phyloP scores from a whole-genome alignment of 2,329 filamentous ascomycete genomes.

The Amphichorda felina region DNA sequence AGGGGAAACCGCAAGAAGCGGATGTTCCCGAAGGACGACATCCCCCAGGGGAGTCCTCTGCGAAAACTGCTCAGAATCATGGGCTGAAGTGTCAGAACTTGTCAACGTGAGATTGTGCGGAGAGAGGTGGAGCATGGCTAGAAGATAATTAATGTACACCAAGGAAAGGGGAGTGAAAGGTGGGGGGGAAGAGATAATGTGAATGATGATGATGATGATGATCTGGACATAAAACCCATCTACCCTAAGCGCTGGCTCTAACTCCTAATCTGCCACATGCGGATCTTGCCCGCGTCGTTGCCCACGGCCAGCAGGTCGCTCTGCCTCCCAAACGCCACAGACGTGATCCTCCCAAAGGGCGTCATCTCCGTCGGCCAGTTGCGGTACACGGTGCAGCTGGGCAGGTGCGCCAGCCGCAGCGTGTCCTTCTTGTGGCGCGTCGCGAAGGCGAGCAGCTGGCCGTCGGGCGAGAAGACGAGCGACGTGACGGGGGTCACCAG shows the following conservation, averaged over 20 bases:
- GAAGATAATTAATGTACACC: too few relatives aligned
- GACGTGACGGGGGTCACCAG: constrained; percentile 76
- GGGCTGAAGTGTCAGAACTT: too few relatives aligned
- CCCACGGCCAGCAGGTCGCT: constrained; percentile 70
- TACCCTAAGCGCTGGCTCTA: constrained; percentile 20
- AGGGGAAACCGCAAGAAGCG: constrained; percentile 16
- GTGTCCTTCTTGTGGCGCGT: constrained; percentile 84
- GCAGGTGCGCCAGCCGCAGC: constrained; percentile 76
- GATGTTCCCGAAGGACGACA: constrained; percentile 13
- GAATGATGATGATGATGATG: too few relatives aligned
- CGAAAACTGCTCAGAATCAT: constrained; percentile 3
- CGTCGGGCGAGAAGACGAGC: constrained; percentile 74
- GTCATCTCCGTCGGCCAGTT: constrained; percentile 96
- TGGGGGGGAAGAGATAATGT: too few relatives aligned
- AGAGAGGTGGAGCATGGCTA: too few relatives aligned
- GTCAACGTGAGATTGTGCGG: too few relatives aligned
- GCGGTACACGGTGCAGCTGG: constrained; percentile 83
- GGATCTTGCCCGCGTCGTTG: constrained; percentile 80
- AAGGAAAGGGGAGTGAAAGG: too few relatives aligned
- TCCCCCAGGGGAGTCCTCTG: constrained; percentile 26
- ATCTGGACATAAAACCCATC: too few relatives aligned
- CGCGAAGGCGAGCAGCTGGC: constrained; percentile 78
- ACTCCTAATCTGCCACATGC: constrained; percentile 77
- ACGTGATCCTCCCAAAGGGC: constrained; percentile 71
- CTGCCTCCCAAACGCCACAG: constrained; percentile 54